Evolutionary conservation across 805 yeast species (phyloP).

Genomic region (Diddensiella caesifluorescens): DNA sequence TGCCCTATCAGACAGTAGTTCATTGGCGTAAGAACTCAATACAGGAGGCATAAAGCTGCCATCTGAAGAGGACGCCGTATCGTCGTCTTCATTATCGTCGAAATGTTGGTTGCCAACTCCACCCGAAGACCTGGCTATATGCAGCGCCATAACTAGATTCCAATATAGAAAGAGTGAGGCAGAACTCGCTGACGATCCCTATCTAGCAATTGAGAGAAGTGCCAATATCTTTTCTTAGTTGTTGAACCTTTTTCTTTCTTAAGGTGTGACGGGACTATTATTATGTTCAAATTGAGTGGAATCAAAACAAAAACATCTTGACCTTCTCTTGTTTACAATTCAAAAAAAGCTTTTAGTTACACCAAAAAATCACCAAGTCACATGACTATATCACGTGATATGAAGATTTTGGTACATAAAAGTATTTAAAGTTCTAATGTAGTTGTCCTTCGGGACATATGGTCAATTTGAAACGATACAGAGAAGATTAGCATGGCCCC

Average conservation of each 20-base stretch:
- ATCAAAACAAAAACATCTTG: not conserved
- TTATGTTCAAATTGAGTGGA: too few species aligned
- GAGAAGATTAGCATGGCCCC: constrained; percentile 99
- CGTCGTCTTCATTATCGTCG: constrained; percentile 35
- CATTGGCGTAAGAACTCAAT: constrained; percentile 53
- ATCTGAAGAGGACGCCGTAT: constrained; percentile 35
- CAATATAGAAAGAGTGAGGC: too few species aligned
- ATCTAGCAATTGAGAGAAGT: too few species aligned
- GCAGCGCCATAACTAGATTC: too few species aligned
- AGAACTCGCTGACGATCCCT: too few species aligned
- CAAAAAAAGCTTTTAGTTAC: too few species aligned
- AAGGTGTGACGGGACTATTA: too few species aligned
- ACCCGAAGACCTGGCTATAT: too few species aligned
- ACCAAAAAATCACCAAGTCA: not conserved
- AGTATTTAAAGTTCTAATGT: constrained; percentile 17
- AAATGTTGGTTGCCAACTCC: too few species aligned
- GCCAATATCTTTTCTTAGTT: too few species aligned
- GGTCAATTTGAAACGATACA: constrained; percentile 99
- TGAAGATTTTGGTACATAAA: not conserved
- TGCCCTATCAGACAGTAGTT: constrained; percentile 37
- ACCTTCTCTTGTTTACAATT: too few species aligned
- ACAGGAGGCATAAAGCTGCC: constrained; percentile 55
- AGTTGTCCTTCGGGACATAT: constrained; percentile 71
- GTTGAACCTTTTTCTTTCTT: too few species aligned
- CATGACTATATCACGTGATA: not conserved